phyloP scores from a whole-genome alignment of 1,139 yeast species.

The Taphrina flavorubra region DNA sequence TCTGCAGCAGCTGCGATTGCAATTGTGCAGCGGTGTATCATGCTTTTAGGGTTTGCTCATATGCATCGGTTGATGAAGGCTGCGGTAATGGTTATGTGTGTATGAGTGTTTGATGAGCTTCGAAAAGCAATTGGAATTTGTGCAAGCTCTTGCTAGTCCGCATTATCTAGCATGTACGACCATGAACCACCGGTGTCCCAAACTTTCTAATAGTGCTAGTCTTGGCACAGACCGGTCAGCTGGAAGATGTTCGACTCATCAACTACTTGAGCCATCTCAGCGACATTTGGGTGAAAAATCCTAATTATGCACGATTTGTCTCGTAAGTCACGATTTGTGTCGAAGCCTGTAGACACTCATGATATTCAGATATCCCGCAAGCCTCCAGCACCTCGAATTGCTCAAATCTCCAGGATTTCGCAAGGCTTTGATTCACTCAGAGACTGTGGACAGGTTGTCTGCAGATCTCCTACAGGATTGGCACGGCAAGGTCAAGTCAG shows the following conservation, averaged over 20 bases:
- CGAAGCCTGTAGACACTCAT: background rate
- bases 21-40: no score
- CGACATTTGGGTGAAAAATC: conserved; percentile 66
- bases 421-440: conserved; percentile 54
- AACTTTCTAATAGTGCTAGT: conserved; percentile 49
- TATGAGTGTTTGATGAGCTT: conserved; percentile 19
- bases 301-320: conserved; percentile 67
- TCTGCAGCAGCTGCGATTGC: no score
- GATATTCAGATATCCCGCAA: conserved; percentile 62
- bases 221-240: conserved; percentile 73
- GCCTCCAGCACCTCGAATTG: conserved; percentile 68
- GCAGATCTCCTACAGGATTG: conserved; percentile 15
- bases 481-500: conserved; percentile 1
- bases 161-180: conserved; percentile 63
- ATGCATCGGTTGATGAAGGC: no score
- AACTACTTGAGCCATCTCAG: conserved; percentile 70
- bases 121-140: conserved; percentile 56
- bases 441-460: conserved; percentile 48
- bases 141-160: conserved; percentile 79
- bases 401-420: conserved; percentile 56
- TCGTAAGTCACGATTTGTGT: conserved; percentile 52
- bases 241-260: conserved; percentile 66
- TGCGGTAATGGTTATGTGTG: background rate
- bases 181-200: background rate
- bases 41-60: no score